phyloP scores from a whole-genome alignment of 1,284 basidiomycete genomes.

The Marasmius fiardii region DNA sequence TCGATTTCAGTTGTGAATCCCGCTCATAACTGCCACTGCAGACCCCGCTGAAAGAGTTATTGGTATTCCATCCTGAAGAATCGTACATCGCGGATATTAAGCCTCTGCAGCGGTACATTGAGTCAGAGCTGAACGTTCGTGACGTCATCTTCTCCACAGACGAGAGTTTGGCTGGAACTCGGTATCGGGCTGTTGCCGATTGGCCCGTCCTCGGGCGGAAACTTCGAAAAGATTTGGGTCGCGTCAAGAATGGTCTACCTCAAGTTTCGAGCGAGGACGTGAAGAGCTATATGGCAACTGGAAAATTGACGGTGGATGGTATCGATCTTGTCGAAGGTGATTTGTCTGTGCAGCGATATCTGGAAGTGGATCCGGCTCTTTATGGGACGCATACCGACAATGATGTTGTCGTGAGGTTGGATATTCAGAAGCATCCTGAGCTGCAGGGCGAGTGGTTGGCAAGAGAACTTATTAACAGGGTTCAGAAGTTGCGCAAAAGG shows the following conservation, averaged over 20 bases:
- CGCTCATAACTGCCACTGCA: slow-evolving; percentile 26
- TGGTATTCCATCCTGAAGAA: slow-evolving; percentile 90
- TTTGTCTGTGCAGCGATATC: slow-evolving; percentile 86
- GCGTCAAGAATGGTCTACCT: slow-evolving; percentile 89
- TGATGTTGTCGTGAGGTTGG: slow-evolving; percentile 92
- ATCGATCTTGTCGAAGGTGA: slow-evolving; percentile 91
- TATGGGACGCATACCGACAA: slow-evolving; percentile 90
- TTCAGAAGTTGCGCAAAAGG: slow-evolving; percentile 96
- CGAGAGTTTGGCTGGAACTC: slow-evolving; percentile 84
- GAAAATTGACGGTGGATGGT: slow-evolving; percentile 85
- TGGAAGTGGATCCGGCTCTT: slow-evolving; percentile 72
- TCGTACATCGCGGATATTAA: slow-evolving; percentile 87
- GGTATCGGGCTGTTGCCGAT: slow-evolving; percentile 91
- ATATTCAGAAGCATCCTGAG: slow-evolving; percentile 85
- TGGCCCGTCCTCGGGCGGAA: slow-evolving; percentile 95
- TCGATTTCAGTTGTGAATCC: background rate
- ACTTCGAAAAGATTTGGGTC: slow-evolving; percentile 88
- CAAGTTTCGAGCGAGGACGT: slow-evolving; percentile 80
- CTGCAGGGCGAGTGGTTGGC: slow-evolving; percentile 87
- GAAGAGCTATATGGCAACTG: slow-evolving; percentile 75
- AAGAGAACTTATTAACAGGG: slow-evolving; percentile 89
- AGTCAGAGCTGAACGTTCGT: slow-evolving; percentile 95
- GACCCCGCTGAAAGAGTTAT: slow-evolving; percentile 91
- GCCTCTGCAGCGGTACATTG: slow-evolving; percentile 85
- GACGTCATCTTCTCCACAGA: slow-evolving; percentile 88